Conservation (phyloP, 306 rosid genomes). For the Malus orientalis region DNA sequence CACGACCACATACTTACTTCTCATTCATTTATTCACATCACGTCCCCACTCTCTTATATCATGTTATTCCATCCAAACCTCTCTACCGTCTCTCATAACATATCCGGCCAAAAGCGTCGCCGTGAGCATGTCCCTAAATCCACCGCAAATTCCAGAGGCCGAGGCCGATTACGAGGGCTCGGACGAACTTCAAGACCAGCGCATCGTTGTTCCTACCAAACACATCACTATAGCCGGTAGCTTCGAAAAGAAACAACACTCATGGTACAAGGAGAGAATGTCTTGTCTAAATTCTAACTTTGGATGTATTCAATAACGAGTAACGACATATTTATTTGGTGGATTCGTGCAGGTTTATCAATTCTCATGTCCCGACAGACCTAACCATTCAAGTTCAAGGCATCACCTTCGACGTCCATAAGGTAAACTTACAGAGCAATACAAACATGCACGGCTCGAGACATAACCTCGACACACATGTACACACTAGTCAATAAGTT, state of each 20-base stretch:
- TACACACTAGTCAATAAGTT: constrained; percentile 1
- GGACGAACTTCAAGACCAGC: constrained; percentile 25
- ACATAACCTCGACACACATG: background rate
- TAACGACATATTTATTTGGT: background rate
- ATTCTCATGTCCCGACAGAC: constrained; percentile 79
- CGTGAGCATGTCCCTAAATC: constrained; percentile 42
- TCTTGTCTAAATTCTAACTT: background rate
- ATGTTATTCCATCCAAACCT: constrained; percentile 13
- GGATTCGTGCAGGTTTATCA: constrained; percentile 58
- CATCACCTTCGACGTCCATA: constrained; percentile 65
- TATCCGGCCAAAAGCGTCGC: constrained; percentile 23
- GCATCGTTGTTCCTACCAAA: constrained; percentile 59
- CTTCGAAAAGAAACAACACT: constrained; percentile 39
- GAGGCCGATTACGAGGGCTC: constrained; percentile 22
- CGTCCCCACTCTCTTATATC: constrained; percentile 1
- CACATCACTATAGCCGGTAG: constrained; percentile 35
- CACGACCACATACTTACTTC: constrained; percentile 63
- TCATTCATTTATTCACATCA: constrained; percentile 49
- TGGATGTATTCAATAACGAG: too few relatives aligned
- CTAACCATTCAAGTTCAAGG: constrained; percentile 63
- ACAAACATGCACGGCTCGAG: constrained; percentile 6
- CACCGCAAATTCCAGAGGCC: constrained; percentile 23
- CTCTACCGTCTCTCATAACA: constrained; percentile 11
- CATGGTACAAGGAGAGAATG: constrained; percentile 40
- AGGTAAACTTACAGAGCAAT: constrained; percentile 45